phyloP scores from a whole-genome alignment of 2,329 filamentous ascomycete species.

The Sporothrix brasiliensis region DNA sequence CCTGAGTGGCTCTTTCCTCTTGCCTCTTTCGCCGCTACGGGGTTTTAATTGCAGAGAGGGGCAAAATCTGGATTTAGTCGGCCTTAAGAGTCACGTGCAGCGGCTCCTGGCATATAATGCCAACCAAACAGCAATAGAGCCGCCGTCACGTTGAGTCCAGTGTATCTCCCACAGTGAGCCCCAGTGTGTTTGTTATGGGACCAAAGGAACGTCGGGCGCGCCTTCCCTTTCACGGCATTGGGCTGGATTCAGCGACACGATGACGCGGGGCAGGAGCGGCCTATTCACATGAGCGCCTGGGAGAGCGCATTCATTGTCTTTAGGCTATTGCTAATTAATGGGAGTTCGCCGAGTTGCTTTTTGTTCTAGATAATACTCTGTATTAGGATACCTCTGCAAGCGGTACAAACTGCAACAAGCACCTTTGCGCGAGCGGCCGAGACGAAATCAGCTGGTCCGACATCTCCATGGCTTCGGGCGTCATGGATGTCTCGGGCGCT shows the following conservation, averaged over 20 bases:
- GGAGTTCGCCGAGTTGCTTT: background rate
- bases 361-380: background rate
- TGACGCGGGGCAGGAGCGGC: constrained; percentile 15
- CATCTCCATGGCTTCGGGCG: constrained; percentile 62
- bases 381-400: constrained; percentile 32
- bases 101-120: background rate
- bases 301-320: background rate
- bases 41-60: constrained; percentile 14
- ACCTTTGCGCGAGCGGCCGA: constrained; percentile 62
- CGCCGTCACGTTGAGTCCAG: background rate
- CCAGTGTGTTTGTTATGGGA: background rate
- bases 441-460: constrained; percentile 70
- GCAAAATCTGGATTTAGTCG: constrained; percentile 12
- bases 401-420: constrained; percentile 55
- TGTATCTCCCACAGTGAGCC: too few species aligned
- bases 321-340: background rate
- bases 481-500: constrained; percentile 57
- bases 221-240: constrained; percentile 24
- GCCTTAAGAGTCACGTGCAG: constrained; percentile 8
- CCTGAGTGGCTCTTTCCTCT: constrained; percentile 9
- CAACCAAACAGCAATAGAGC: constrained; percentile 19
- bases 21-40: background rate
- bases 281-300: background rate
- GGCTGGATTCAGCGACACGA: constrained; percentile 14
- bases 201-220: constrained; percentile 7